Percentiles rank a stretch among this genome's conserved stretches.
Conservation (phyloP, 805 yeast genomes). For the Allodekkera sacchari region DNA sequence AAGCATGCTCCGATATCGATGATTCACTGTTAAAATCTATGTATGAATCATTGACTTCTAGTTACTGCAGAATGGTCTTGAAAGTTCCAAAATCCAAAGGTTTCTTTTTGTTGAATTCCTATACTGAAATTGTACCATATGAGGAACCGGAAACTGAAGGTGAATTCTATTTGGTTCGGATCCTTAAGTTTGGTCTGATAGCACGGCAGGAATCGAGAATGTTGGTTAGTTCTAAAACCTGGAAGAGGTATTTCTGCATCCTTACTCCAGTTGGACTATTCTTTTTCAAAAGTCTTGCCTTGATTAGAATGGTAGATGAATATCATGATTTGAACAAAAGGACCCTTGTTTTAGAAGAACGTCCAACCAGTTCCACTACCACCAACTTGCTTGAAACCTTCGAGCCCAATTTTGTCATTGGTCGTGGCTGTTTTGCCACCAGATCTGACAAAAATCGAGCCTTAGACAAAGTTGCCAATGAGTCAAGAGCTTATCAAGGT, state of each 20-base stretch:
- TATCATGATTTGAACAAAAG: conserved; percentile 10
- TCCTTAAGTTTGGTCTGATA: conserved; percentile 32
- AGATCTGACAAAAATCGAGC: conserved; percentile 17
- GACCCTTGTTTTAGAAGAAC: conserved; percentile 22
- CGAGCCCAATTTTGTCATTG: conserved; percentile 19
- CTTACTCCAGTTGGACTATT: conserved; percentile 43
- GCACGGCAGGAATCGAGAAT: conserved; percentile 31
- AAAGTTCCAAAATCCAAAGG: conserved; percentile 20
- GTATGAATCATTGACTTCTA: conserved; percentile 8
- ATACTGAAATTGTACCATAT: conserved; percentile 9
- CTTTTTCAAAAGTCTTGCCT: conserved; percentile 33
- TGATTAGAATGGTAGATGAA: conserved; percentile 23
- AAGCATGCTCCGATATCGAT: conserved; percentile 11
- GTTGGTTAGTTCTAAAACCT: conserved; percentile 19
- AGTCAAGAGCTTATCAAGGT: background rate
- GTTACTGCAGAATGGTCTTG: conserved; percentile 16
- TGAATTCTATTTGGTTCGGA: conserved; percentile 24
- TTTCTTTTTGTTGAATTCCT: conserved; percentile 13
- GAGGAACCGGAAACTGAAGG: conserved; percentile 7
- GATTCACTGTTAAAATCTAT: conserved; percentile 8
- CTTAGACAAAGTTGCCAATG: conserved; percentile 16
- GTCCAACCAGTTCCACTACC: conserved; percentile 8
- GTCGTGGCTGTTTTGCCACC: conserved; percentile 21
- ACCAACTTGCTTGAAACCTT: conserved; percentile 14
- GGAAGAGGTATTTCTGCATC: conserved; percentile 40